These are phyloP conservation scores for Lecanicillium sp. DNA, from an alignment of 2,329 filamentous ascomycete species.

Conservation along the genomic window DNA sequence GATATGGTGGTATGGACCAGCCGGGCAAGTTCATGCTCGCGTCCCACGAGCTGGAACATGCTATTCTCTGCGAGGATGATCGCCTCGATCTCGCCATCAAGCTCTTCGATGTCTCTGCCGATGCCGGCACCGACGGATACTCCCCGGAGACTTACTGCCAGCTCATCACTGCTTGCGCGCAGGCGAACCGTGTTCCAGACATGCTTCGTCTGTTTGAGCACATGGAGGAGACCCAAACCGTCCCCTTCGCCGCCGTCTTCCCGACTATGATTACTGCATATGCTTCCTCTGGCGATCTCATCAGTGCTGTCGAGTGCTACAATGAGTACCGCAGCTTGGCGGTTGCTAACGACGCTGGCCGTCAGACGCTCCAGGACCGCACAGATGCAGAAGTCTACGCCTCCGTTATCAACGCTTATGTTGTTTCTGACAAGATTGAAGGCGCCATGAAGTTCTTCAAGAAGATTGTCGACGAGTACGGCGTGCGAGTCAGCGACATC, in stretches of 20 bases:
- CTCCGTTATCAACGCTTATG: conserved; percentile 83
- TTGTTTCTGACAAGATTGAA: conserved; percentile 69
- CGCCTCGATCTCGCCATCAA: conserved; percentile 78
- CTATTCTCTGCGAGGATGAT: conserved; percentile 80
- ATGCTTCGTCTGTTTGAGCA: conserved; percentile 90
- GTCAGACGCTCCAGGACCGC: conserved; percentile 59
- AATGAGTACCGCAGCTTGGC: conserved; percentile 88
- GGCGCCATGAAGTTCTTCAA: conserved; percentile 81
- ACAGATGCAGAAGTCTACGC: conserved; percentile 83
- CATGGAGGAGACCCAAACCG: conserved; percentile 72
- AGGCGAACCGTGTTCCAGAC: conserved; percentile 70
- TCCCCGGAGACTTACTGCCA: conserved; percentile 77
- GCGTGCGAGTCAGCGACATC: conserved; percentile 51
- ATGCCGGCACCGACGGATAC: conserved; percentile 56
- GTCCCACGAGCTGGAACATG: conserved; percentile 80
- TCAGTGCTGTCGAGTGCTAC: conserved; percentile 88
- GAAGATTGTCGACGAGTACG: conserved; percentile 62
- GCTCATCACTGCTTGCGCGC: conserved; percentile 80
- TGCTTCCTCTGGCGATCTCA: conserved; percentile 69
- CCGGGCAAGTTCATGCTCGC: conserved; percentile 80
- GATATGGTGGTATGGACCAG: conserved; percentile 81
- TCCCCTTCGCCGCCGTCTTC: conserved; percentile 75
- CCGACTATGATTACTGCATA: conserved; percentile 94
- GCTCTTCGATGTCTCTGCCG: conserved; percentile 71
- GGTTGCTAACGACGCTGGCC: conserved; percentile 73